Evolutionary conservation across 2,329 filamentous ascomycete genomes (phyloP).

Genomic region (Rutstroemia sp.): DNA sequence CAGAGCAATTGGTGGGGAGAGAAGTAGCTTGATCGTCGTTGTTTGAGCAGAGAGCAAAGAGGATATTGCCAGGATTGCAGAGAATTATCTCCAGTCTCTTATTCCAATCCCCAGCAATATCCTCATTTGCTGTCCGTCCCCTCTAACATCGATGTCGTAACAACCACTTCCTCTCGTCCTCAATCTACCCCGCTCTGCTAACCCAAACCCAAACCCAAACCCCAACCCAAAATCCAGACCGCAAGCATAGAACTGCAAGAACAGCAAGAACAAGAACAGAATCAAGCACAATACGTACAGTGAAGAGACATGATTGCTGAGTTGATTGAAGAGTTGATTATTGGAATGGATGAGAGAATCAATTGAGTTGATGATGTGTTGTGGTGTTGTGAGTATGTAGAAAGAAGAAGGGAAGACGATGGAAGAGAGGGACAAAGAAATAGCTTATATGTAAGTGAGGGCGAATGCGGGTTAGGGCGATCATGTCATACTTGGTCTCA

Average conservation of each 20-base stretch:
- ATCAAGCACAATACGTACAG: conserved; percentile 17
- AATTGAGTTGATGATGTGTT: background rate
- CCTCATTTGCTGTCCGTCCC: no score
- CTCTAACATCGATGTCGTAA: background rate
- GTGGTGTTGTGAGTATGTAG: background rate
- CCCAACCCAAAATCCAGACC: no score
- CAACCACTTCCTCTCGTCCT: background rate
- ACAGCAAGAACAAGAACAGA: background rate
- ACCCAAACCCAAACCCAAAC: background rate
- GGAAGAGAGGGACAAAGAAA: background rate
- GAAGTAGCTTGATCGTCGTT: no score
- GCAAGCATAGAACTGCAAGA: background rate
- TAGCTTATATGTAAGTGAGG: no score
- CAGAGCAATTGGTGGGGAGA: background rate
- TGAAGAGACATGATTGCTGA: conserved; percentile 24
- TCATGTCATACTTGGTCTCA: no score
- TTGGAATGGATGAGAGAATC: conserved; percentile 23
- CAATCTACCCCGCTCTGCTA: background rate
- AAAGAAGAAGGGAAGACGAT: background rate
- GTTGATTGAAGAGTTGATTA: conserved; percentile 8
- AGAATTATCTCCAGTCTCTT: no score
- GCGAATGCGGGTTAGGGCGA: no score
- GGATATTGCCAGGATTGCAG: no score
- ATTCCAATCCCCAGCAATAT: no score
- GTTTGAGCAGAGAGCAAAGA: no score